These are phyloP conservation scores for Waltergamsia citrina DNA, from an alignment of 2,329 filamentous ascomycete species.

Conservation along the genomic window DNA sequence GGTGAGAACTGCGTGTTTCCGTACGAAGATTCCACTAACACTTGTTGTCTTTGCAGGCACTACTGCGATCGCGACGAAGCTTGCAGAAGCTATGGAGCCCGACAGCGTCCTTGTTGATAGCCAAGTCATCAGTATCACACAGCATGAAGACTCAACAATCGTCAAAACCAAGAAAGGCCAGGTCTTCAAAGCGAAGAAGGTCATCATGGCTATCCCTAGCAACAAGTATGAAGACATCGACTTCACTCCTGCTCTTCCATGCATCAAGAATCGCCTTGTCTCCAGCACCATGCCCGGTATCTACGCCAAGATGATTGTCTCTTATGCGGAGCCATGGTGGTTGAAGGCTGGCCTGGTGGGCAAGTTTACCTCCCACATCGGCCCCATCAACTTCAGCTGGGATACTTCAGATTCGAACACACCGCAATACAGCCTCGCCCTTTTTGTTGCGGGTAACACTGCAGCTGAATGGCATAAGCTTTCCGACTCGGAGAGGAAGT, in stretches of 20 bases:
- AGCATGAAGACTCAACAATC: slow-evolving; percentile 5
- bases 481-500: slow-evolving; percentile 4
- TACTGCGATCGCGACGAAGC: slow-evolving; percentile 3
- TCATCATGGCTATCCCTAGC: slow-evolving; percentile 15
- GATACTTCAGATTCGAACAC: slow-evolving; percentile 14
- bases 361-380: slow-evolving; percentile 22
- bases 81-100: slow-evolving; percentile 8
- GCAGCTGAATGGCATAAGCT: slow-evolving; percentile 16
- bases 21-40: not conserved
- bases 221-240: slow-evolving; percentile 11
- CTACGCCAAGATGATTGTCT: slow-evolving; percentile 25
- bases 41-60: slow-evolving; percentile 3
- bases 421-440: slow-evolving; percentile 14
- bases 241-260: slow-evolving; percentile 18
- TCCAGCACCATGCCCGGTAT: slow-evolving; percentile 19
- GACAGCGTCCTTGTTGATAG: slow-evolving; percentile 8
- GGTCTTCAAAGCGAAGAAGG: slow-evolving; percentile 10
- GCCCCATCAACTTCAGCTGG: slow-evolving; percentile 16
- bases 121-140: slow-evolving; percentile 9
- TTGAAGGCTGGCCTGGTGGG: slow-evolving; percentile 26
- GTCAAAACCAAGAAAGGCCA: slow-evolving; percentile 8
- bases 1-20: slow-evolving; percentile 2
- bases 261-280: slow-evolving; percentile 13
- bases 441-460: slow-evolving; percentile 20
- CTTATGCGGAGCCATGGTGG: slow-evolving; percentile 38